These are phyloP conservation scores for Vitis rotundifolia DNA, from an alignment of 164 flowering plant genomes.

Conservation along the genomic window DNA sequence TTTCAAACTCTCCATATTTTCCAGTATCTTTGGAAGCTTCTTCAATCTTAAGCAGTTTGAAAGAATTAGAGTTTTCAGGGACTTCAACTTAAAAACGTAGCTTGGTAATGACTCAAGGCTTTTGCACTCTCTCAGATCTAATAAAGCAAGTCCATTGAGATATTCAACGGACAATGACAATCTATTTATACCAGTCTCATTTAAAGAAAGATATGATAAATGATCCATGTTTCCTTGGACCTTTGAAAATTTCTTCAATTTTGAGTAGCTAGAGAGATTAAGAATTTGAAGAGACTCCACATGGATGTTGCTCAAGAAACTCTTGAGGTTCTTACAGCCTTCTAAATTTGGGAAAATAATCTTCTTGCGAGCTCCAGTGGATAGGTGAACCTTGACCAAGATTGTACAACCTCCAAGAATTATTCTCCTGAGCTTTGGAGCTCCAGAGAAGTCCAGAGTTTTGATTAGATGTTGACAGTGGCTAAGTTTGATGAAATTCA, in stretches of 20 bases:
- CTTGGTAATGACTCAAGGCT: too few species aligned
- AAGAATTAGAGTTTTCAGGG: too few species aligned
- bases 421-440: constrained; percentile 20
- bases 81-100: too few species aligned
- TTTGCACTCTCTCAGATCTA: too few species aligned
- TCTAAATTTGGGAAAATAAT: constrained; percentile 11
- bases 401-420: constrained; percentile 17
- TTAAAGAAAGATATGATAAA: constrained; percentile 4
- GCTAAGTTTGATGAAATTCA: constrained; percentile 24
- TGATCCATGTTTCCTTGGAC: neutral
- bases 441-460: constrained; percentile 14
- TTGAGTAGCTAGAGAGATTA: constrained; percentile 18
- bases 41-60: too few species aligned
- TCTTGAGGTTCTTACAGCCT: constrained; percentile 14
- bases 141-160: neutral
- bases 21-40: too few species aligned
- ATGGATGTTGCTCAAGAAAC: neutral
- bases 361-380: constrained; percentile 15
- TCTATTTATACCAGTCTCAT: constrained; percentile 12
- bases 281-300: constrained; percentile 11
- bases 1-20: too few species aligned
- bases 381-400: constrained; percentile 18
- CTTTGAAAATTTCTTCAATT: constrained; percentile 15
- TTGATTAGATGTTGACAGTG: constrained; percentile 8
- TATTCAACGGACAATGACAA: neutral